phyloP scores from a whole-genome alignment of 495 filamentous ascomycete genomes.

The Hyphodiscus hymeniophilus region DNA sequence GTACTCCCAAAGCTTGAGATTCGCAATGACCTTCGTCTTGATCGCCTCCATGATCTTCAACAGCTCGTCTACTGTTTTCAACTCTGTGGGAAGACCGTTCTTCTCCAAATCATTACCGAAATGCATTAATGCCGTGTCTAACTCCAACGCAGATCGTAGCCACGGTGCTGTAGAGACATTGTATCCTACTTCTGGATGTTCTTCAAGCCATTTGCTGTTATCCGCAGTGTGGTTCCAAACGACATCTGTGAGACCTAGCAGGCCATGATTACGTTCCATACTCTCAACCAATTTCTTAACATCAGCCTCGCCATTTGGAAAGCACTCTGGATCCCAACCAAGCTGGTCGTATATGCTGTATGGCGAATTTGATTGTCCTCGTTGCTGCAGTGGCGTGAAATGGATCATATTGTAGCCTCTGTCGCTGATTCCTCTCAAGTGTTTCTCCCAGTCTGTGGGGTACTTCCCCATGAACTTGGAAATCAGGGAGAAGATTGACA shows the following conservation, averaged over 20 bases:
- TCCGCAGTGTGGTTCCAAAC: slow-evolving; percentile 98
- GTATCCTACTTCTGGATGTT: slow-evolving; percentile 94
- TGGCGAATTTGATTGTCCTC: slow-evolving; percentile 87
- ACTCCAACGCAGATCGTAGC: slow-evolving; percentile 77
- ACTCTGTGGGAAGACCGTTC: slow-evolving; percentile 63
- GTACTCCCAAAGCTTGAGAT: slow-evolving; percentile 83
- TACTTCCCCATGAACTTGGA: slow-evolving; percentile 97
- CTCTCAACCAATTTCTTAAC: slow-evolving; percentile 64
- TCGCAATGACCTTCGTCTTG: slow-evolving; percentile 68
- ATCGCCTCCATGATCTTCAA: slow-evolving; percentile 74
- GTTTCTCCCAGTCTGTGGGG: slow-evolving; percentile 79
- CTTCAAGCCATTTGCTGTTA: slow-evolving; percentile 89
- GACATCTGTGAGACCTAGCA: slow-evolving; percentile 90
- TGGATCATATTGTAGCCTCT: slow-evolving; percentile 98
- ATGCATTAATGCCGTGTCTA: slow-evolving; percentile 77
- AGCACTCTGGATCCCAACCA: slow-evolving; percentile 70
- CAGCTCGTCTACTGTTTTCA: slow-evolving; percentile 67
- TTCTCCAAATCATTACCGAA: slow-evolving; percentile 61
- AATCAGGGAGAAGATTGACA: slow-evolving; percentile 89
- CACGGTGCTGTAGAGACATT: slow-evolving; percentile 89
- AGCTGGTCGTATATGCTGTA: slow-evolving; percentile 95
- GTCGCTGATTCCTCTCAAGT: slow-evolving; percentile 76
- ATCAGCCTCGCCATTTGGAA: slow-evolving; percentile 83
- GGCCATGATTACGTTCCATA: slow-evolving; percentile 76
- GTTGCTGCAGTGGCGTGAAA: slow-evolving; percentile 86